phyloP scores from a whole-genome alignment of 768 basidiomycete species.

The Antrodiella citrinella region DNA sequence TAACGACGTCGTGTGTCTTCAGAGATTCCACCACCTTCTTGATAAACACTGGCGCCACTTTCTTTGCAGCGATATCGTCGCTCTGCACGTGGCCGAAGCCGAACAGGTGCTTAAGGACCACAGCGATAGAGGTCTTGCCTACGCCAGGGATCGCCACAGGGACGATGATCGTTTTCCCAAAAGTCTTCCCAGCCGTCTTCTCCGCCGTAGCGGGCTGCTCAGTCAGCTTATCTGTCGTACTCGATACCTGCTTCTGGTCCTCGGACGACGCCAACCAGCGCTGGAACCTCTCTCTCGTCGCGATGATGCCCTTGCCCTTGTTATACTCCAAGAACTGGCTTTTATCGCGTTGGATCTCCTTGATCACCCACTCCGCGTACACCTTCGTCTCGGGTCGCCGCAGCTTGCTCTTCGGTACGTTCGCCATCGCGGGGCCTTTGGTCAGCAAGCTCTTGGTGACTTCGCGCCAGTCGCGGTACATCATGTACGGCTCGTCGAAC shows the following conservation, averaged over 20 bases:
- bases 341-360: conserved; percentile 59
- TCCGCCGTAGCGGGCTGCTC: background rate
- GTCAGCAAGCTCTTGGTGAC: conserved; percentile 72
- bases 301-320: conserved; percentile 80
- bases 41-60: conserved; percentile 59
- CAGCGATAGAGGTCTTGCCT: conserved; percentile 81
- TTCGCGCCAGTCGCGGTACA: conserved; percentile 97
- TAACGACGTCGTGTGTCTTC: conserved; percentile 64
- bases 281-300: conserved; percentile 72
- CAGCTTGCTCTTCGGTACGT: conserved; percentile 59
- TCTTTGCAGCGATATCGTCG: conserved; percentile 80
- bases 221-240: conserved; percentile 11
- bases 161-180: conserved; percentile 75
- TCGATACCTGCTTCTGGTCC: conserved; percentile 28
- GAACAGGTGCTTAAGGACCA: conserved; percentile 76
- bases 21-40: conserved; percentile 63
- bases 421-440: conserved; percentile 25
- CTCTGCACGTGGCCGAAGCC: conserved; percentile 89
- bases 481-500: conserved; percentile 98
- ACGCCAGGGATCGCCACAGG: conserved; percentile 91
- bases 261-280: conserved; percentile 50
- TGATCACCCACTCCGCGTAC: conserved; percentile 80
- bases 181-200: conserved; percentile 16
- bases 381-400: conserved; percentile 66
- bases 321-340: conserved; percentile 51